Evolutionary conservation across 208 protist species (phyloP).

Genomic region (Leishmania arabica): DNA sequence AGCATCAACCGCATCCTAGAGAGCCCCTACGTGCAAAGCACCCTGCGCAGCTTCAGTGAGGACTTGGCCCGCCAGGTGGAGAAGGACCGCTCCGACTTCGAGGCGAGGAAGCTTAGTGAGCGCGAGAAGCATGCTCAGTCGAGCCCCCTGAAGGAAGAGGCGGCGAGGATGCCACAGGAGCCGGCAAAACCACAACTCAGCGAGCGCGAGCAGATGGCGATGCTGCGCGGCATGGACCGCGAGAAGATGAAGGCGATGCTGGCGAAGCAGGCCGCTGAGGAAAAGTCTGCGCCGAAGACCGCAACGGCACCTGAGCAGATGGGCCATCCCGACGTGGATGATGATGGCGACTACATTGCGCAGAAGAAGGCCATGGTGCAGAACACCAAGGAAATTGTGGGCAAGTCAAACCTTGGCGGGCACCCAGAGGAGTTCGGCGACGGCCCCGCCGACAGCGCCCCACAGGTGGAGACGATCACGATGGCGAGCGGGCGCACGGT

Average conservation of each 20-base stretch:
- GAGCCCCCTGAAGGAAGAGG: neutral
- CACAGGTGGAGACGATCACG: conserved; percentile 74
- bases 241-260: conserved; percentile 86
- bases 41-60: conserved; percentile 76
- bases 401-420: conserved; percentile 69
- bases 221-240: conserved; percentile 88
- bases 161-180: conserved; percentile 14
- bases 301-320: conserved; percentile 18
- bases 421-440: conserved; percentile 90
- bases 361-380: conserved; percentile 83
- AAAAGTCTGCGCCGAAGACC: conserved; percentile 13
- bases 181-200: conserved; percentile 57
- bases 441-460: conserved; percentile 47
- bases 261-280: conserved; percentile 61
- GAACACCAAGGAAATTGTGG: conserved; percentile 81
- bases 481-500: conserved; percentile 61
- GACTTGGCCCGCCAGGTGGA: conserved; percentile 87
- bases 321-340: conserved; percentile 74
- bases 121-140: conserved; percentile 16
- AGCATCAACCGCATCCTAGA: conserved; percentile 92
- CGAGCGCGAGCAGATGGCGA: conserved; percentile 88
- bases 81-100: conserved; percentile 80
- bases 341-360: conserved; percentile 84
- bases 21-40: conserved; percentile 82
- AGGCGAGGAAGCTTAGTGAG: conserved; percentile 44